phyloP scores from a whole-genome alignment of 257 asterid species.

The Salvia splendens region DNA sequence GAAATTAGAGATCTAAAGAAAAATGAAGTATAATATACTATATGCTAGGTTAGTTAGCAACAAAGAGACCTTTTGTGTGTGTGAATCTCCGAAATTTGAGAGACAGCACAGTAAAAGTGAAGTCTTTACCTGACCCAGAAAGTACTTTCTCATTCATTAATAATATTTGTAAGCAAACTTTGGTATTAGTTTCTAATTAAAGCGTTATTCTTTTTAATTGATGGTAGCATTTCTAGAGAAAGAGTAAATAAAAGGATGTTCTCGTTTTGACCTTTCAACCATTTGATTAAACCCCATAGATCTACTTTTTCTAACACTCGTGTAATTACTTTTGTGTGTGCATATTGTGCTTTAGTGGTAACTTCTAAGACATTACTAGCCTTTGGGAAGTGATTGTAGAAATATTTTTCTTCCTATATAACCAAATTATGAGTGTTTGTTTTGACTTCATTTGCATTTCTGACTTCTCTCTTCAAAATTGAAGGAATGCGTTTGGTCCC shows the following conservation, averaged over 20 bases:
- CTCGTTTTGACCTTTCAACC: neutral
- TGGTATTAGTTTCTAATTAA: too few species aligned
- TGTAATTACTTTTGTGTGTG: neutral
- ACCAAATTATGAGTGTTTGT: neutral
- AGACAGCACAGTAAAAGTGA: too few species aligned
- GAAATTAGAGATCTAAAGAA: neutral
- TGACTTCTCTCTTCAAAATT: slow-evolving; percentile 28
- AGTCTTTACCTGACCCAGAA: too few species aligned
- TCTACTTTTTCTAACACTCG: slow-evolving; percentile 12
- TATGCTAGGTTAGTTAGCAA: neutral
- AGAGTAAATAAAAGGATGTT: neutral
- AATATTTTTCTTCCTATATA: neutral
- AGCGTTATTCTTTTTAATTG: too few species aligned
- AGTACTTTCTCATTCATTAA: too few species aligned
- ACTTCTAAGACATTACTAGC: neutral
- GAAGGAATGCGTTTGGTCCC: slow-evolving; percentile 90
- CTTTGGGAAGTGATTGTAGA: neutral
- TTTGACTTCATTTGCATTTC: neutral
- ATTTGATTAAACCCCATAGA: neutral
- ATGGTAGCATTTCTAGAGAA: neutral
- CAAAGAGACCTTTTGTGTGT: too few species aligned
- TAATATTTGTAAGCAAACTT: too few species aligned
- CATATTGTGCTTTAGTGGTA: neutral
- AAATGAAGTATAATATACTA: neutral
- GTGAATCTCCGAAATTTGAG: too few species aligned